Conservation (phyloP, 768 basidiomycete species). For the Lactifluus subvellereus region DNA sequence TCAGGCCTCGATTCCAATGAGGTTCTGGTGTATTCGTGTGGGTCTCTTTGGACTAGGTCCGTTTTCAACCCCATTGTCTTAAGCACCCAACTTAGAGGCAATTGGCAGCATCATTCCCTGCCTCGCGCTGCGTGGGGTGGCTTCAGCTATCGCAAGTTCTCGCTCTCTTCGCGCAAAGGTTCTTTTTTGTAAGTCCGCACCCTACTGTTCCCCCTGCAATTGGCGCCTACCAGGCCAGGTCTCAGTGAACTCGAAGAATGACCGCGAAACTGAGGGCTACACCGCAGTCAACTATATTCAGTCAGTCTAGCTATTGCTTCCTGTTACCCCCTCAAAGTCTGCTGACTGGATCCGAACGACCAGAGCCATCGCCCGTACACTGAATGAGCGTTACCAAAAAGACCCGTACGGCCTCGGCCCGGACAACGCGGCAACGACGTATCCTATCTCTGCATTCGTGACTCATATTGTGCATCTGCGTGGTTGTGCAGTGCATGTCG, state of each 20-base stretch:
- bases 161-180: conserved; percentile 69
- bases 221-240: neutral
- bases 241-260: conserved; percentile 81
- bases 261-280: conserved; percentile 86
- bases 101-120: conserved; percentile 77
- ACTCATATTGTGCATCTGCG: conserved; percentile 80
- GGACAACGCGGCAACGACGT: conserved; percentile 51
- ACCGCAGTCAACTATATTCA: conserved; percentile 77
- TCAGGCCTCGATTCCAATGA: conserved; percentile 53
- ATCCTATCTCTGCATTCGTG: conserved; percentile 74
- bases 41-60: conserved; percentile 90
- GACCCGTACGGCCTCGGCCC: conserved; percentile 46
- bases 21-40: conserved; percentile 85
- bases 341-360: conserved; percentile 8
- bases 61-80: neutral
- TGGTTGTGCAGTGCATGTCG: conserved; percentile 55
- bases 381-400: conserved; percentile 55
- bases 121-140: conserved; percentile 77
- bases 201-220: conserved; percentile 5
- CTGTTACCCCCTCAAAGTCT: conserved; percentile 3
- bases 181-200: conserved; percentile 58
- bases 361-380: conserved; percentile 63
- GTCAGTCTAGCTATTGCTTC: conserved; percentile 35
- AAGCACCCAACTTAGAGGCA: neutral
- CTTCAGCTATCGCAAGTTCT: conserved; percentile 69